These are phyloP conservation scores for Termitomyces sp. DNA, from an alignment of 768 basidiomycete genomes.

Conservation along the genomic window DNA sequence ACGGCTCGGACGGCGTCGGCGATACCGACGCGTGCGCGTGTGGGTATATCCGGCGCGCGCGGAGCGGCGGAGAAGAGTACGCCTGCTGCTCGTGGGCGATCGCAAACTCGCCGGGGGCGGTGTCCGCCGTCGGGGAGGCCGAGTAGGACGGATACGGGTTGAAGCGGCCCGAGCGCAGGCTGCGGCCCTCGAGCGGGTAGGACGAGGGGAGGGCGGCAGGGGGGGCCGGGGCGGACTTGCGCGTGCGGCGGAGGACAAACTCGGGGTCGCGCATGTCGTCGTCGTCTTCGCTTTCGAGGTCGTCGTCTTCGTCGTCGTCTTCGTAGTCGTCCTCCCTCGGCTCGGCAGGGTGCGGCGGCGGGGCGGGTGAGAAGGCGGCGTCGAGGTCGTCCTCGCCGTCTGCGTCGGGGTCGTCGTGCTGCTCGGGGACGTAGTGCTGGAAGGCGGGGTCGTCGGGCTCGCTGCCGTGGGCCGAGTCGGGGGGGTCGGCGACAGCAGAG, in stretches of 20 bases:
- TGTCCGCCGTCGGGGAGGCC: no score
- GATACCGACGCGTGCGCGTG: conserved; percentile 10
- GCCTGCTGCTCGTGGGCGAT: no score
- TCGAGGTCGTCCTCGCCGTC: conserved; percentile 26
- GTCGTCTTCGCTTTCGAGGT: conserved; percentile 22
- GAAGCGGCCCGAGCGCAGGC: conserved; percentile 10
- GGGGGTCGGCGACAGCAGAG: no score
- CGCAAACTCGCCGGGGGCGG: no score
- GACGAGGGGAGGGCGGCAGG: not conserved
- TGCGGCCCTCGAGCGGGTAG: conserved; percentile 3
- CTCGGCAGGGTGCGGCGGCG: no score
- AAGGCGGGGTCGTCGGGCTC: conserved; percentile 1
- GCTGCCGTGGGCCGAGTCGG: no score
- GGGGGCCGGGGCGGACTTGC: no score
- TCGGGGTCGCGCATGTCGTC: conserved; percentile 26
- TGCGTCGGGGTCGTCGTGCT: conserved; percentile 16
- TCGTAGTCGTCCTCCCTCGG: no score
- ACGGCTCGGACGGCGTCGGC: conserved; percentile 6
- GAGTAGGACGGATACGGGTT: conserved; percentile 15
- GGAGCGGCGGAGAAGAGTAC: not conserved
- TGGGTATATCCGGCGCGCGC: conserved; percentile 6
- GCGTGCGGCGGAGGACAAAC: conserved; percentile 23
- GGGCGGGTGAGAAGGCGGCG: conserved; percentile 17
- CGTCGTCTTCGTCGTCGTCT: conserved; percentile 12
- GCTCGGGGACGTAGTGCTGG: not conserved